A percentile compares a stretch with the other conserved stretches of the same genome.
Conservation (phyloP, 345 rosid species). For the Melastoma malabathricum region DNA sequence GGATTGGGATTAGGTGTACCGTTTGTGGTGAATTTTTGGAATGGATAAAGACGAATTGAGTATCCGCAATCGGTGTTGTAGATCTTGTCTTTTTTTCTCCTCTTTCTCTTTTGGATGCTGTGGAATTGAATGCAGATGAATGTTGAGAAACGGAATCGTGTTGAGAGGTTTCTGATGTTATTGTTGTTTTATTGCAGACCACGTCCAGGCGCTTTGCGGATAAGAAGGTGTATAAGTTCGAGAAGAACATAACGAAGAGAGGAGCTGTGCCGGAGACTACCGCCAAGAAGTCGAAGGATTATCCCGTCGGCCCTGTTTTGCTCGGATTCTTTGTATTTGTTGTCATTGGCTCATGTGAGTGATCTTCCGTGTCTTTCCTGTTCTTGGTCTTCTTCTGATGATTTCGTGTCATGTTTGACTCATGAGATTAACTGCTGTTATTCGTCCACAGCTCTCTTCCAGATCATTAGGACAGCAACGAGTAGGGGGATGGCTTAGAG, state of each 20-base stretch:
- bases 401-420: neutral
- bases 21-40: no score
- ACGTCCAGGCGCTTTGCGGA: conserved; percentile 81
- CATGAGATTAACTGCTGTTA: no score
- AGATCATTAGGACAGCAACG: conserved; percentile 85
- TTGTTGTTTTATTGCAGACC: conserved; percentile 29
- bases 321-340: conserved; percentile 90
- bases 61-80: no score
- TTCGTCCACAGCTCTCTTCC: conserved; percentile 62
- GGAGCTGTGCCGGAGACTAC: conserved; percentile 78
- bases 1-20: no score
- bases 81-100: no score
- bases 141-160: neutral
- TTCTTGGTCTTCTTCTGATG: neutral
- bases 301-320: conserved; percentile 78
- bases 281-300: conserved; percentile 72
- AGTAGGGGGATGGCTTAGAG: conserved; percentile 50
- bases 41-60: no score
- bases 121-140: neutral
- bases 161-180: neutral
- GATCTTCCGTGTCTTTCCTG: neutral
- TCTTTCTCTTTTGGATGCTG: no score
- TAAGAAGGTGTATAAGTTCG: conserved; percentile 69
- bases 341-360: conserved; percentile 88
- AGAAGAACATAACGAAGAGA: conserved; percentile 70